Percentiles rank a stretch among this genome's conserved stretches.
Evolutionary conservation across 2,329 filamentous ascomycete species (phyloP).

Genomic region (Thelonectria olida): DNA sequence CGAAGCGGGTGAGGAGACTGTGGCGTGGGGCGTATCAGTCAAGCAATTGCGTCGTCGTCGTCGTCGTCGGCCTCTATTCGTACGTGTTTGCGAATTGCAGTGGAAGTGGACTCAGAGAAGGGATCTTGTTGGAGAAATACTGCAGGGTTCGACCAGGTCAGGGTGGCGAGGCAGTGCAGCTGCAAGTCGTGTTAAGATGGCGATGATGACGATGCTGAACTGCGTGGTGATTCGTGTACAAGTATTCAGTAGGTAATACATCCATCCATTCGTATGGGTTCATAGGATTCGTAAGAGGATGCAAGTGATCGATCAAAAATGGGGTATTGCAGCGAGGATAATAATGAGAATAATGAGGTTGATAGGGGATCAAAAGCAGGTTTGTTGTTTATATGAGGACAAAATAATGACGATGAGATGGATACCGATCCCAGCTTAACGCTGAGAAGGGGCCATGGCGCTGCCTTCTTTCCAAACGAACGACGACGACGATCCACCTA

Average conservation of each 20-base stretch:
- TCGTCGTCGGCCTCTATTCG: constrained; percentile 2
- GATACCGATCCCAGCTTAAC: constrained; percentile 2
- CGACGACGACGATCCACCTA: neutral
- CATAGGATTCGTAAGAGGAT: constrained; percentile 14
- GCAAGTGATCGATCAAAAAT: neutral
- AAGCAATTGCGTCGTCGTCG: constrained; percentile 4
- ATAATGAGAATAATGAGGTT: neutral
- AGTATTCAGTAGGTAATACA: too few species aligned
- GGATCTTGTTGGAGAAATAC: neutral
- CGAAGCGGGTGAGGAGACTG: neutral
- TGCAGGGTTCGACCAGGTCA: constrained; percentile 12
- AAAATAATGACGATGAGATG: constrained; percentile 12
- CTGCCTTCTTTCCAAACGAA: constrained; percentile 4
- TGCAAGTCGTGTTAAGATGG: constrained; percentile 3
- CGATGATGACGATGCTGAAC: constrained; percentile 11
- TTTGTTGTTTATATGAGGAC: neutral
- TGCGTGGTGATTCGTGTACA: constrained; percentile 4
- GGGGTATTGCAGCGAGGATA: neutral
- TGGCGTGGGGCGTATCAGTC: neutral
- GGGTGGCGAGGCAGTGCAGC: constrained; percentile 15
- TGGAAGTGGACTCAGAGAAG: neutral
- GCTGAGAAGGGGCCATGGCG: neutral
- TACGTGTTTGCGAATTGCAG: neutral
- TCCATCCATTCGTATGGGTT: neutral
- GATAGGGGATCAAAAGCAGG: neutral